phyloP scores from a whole-genome alignment of 768 basidiomycete species.

The Rhodotorula toruloides region DNA sequence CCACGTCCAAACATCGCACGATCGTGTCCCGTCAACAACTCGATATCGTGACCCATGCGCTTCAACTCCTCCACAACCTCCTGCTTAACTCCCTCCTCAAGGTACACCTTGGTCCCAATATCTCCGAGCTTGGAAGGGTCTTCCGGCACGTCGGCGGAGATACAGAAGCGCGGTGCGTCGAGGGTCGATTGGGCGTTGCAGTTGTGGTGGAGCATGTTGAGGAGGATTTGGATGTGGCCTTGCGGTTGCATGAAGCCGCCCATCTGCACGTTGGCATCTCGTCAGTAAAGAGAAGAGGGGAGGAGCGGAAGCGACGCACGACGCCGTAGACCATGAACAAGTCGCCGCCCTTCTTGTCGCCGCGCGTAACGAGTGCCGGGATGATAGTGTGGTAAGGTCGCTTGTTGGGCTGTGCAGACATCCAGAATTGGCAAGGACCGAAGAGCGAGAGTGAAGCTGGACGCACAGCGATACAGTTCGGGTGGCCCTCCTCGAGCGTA shows the following conservation, averaged over 20 bases:
- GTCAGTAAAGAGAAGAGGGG: not conserved
- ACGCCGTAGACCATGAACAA: constrained; percentile 57
- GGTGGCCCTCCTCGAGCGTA: constrained; percentile 69
- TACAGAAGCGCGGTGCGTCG: constrained; percentile 93
- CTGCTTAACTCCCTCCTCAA: constrained; percentile 68
- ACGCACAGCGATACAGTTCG: constrained; percentile 70
- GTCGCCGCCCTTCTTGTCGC: constrained; percentile 49
- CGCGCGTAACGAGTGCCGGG: constrained; percentile 73
- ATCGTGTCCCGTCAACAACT: constrained; percentile 56
- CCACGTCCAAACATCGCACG: constrained; percentile 67
- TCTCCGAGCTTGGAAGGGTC: constrained; percentile 56
- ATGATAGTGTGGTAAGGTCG: constrained; percentile 48
- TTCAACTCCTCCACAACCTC: constrained; percentile 62
- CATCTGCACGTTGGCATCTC: constrained; percentile 56
- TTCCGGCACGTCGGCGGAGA: constrained; percentile 68
- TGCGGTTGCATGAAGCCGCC: constrained; percentile 61
- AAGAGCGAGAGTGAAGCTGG: not conserved
- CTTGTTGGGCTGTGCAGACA: constrained; percentile 8
- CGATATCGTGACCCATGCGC: constrained; percentile 85
- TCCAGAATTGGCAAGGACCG: not conserved
- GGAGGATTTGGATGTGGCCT: constrained; percentile 71
- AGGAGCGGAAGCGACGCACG: constrained; percentile 7
- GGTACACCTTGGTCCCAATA: constrained; percentile 75
- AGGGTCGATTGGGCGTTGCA: constrained; percentile 82
- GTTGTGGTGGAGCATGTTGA: constrained; percentile 69